Evolutionary conservation across 2,329 filamentous ascomycete species (phyloP).

Genomic region (Claviceps sp.): DNA sequence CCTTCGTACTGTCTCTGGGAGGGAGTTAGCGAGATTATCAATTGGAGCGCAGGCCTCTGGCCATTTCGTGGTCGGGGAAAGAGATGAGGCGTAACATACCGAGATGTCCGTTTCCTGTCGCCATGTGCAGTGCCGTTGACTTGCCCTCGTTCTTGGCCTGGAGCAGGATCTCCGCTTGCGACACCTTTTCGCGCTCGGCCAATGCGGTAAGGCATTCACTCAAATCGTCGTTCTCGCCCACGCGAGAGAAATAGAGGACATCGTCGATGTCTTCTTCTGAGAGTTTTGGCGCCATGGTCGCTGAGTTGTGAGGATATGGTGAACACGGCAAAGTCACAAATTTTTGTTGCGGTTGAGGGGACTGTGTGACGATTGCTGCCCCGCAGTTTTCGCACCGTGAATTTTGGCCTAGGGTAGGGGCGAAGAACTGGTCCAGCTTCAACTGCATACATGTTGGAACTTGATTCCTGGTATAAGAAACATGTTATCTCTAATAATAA

Average conservation of each 20-base stretch:
- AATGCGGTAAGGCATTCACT: conserved; percentile 43
- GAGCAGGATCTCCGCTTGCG: conserved; percentile 50
- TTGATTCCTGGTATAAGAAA: too few relatives aligned
- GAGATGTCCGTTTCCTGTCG: conserved; percentile 75
- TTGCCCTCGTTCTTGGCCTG: conserved; percentile 61
- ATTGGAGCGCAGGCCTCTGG: too few relatives aligned
- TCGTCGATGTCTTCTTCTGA: conserved; percentile 79
- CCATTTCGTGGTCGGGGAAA: too few relatives aligned
- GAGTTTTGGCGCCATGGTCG: conserved; percentile 37
- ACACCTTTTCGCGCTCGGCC: conserved; percentile 44
- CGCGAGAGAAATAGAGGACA: conserved; percentile 73
- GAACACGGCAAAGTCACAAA: conserved; percentile 14
- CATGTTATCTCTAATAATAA: too few relatives aligned
- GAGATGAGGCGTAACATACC: conserved; percentile 36
- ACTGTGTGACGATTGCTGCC: conserved; percentile 20
- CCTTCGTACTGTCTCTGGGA: conserved; percentile 29
- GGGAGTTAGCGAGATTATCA: not conserved
- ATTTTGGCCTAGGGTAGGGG: not conserved
- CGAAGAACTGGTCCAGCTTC: too few relatives aligned
- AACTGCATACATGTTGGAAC: too few relatives aligned
- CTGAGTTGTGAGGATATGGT: conserved; percentile 2
- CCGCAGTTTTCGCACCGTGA: conserved; percentile 24
- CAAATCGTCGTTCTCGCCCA: conserved; percentile 62
- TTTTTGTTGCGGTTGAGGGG: conserved; percentile 19
- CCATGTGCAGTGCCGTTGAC: conserved; percentile 81